Evolutionary conservation across 1,284 basidiomycete genomes (phyloP).

Genomic region (Vanrija humicola): DNA sequence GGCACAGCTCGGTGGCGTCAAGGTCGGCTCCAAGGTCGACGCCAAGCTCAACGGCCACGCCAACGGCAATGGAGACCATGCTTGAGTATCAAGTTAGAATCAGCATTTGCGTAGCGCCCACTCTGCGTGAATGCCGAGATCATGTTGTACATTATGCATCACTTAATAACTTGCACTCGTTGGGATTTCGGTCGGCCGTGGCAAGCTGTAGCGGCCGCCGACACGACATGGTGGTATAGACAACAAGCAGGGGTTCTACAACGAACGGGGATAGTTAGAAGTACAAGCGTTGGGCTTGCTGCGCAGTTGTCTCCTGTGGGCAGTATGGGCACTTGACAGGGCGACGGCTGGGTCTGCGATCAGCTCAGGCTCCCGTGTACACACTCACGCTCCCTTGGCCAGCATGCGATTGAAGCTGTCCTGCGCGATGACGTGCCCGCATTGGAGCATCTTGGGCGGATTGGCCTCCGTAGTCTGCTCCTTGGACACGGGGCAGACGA

Average conservation of each 20-base stretch:
- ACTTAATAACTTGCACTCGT: not conserved
- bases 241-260: conserved; percentile 1
- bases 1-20: conserved; percentile 26
- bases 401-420: conserved; percentile 81
- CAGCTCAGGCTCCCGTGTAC: not conserved
- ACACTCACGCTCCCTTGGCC: conserved; percentile 71
- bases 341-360: conserved; percentile 26
- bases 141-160: conserved; percentile 9
- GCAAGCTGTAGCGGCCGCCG: not conserved
- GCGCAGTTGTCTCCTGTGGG: conserved; percentile 41
- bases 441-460: conserved; percentile 95
- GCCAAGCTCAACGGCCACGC: not conserved
- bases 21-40: conserved; percentile 17
- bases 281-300: conserved; percentile 42
- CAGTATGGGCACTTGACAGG: conserved; percentile 50
- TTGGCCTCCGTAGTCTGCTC: conserved; percentile 90
- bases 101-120: not conserved
- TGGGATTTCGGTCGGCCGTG: not conserved
- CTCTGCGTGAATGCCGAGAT: not conserved
- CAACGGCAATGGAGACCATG: not conserved
- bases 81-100: not conserved
- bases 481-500: conserved; percentile 96
- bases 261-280: conserved; percentile 22
- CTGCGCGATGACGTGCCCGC: conserved; percentile 88
- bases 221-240: not conserved